These are phyloP conservation scores for Heliamphora exappendiculata DNA, from an alignment of 148 eudicot genomes.

Conservation along the genomic window DNA sequence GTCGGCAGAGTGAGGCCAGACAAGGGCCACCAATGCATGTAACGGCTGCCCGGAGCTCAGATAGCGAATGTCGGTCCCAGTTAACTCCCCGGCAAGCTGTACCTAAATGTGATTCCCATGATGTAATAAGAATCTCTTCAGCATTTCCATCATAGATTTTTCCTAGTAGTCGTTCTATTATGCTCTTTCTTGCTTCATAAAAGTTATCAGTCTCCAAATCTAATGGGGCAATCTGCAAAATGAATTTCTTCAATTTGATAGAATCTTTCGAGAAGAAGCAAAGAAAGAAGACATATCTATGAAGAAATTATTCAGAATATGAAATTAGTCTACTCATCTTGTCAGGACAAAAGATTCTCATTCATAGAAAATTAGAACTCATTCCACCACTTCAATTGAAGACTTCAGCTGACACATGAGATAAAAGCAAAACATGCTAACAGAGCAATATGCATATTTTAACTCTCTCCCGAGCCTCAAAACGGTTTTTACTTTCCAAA, in stretches of 20 bases:
- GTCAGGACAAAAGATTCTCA: background rate
- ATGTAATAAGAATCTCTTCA: conserved; percentile 66
- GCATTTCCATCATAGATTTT: conserved; percentile 64
- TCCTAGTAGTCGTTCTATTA: conserved; percentile 54
- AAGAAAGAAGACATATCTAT: background rate
- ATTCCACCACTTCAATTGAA: background rate
- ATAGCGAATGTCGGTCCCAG: conserved; percentile 68
- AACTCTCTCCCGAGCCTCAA: no score
- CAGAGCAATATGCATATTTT: no score
- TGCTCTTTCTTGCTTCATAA: conserved; percentile 43
- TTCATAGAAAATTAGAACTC: background rate
- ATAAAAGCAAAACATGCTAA: no score
- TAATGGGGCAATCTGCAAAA: conserved; percentile 75
- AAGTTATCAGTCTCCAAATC: conserved; percentile 75
- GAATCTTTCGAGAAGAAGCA: background rate
- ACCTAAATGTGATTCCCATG: conserved; percentile 77
- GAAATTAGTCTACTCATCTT: background rate
- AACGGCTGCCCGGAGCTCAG: conserved; percentile 76
- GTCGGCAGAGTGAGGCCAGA: conserved; percentile 65
- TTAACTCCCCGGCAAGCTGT: conserved; percentile 80
- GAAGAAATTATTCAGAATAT: background rate
- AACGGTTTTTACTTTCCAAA: no score
- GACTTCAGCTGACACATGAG: background rate
- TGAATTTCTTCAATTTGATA: background rate
- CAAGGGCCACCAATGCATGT: conserved; percentile 77